Evolutionary conservation across 2,329 filamentous ascomycete genomes (phyloP), one percentile per base, ranked within the genome.

Genomic region (Anthostomella pinea): DNA sequence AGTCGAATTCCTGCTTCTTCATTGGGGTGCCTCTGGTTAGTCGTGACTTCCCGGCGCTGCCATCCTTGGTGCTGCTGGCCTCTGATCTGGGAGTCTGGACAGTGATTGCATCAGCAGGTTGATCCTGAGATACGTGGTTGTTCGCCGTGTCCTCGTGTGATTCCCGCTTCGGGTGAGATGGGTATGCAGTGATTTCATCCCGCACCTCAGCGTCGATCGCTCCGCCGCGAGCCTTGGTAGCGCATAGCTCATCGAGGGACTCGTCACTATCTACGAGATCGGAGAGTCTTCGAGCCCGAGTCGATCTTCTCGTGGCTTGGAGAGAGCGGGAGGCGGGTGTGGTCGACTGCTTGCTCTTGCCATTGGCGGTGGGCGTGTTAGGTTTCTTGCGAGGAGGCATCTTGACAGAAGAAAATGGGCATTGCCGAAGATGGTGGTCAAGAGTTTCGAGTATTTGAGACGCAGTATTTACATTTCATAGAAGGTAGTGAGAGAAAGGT

Each of bases 341-440:
- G 14, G 3, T 20, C 26, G 14, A 22, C 28, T 24, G n/a, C 22
- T 20, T 21, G 10, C 24, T 21, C 16, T n/a, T 18, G 23, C 8
- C 9, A 4, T 30, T 25, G 22, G 30, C 10, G 27, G 18, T 8
- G 14, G 24, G 6, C 33, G 26, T 43, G 13, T 21, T 15, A 20
- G 30, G 5, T 9, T 20, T 32, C 39, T 36, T 50, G 23, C 44
- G 39, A 11, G 43, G 41, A 18, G 41, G 30, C 49, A 56, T 56
- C 16, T 33, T 39, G 35, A 31, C 16, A 19, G 9, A 18, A 29
- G 13, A 7, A 6, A 13, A 15, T 11, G 11, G 10, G 17, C 9
- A 18, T 18, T 22, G 24, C 8, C 30, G 10, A 19, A 14, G 19
- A 21, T 19, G 13, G 17, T n/a, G 17, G 8, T 29, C 25, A 27